Evolutionary conservation across 2,329 filamentous ascomycete genomes (phyloP), one percentile per base, ranked within the genome.

Genomic region (Teratosphaeria destructans): DNA sequence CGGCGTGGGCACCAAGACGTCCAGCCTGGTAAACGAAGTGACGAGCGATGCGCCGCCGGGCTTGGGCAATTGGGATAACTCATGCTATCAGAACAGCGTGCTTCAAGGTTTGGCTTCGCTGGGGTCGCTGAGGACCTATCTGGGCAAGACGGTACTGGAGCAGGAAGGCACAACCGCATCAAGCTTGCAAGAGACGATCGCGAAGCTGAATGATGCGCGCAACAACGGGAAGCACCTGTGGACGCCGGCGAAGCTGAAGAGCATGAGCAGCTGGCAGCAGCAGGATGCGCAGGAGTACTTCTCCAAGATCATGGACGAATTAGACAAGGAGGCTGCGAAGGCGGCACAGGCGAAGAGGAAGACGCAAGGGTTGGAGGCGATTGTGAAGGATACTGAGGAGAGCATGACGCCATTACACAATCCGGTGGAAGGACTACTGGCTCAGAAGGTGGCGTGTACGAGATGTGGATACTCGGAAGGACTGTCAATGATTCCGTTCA

Each of bases 231-330:
- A 81, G 67, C 87, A 86, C 23, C 78, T 96, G 14, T 96, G 90
- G 90, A 91, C 91, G 6, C 89, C 90, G 0, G 77, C 82, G 0
- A 84, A 87, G 58, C 77, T 64, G 54, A 96, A 96, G 74, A 92
- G 86, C 10, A 95, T 97, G 87, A 93, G 87, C 73, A 96, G 89
- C 34, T 95, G 89, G 84, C 89, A 95, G 66, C 94, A 97, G 71
- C 94, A 99, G 74, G 94, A 99, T 75, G 94, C 94, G 5, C 94
- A 97, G 71, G 94, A 99, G 73, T 99, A 97, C 73, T 96, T 89
- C 68, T 93, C 90, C 16, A 95, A 93, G 68, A 81, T 99, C 14
- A 68, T 74, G 64, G 71, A 74, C 54, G 71, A 73, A 58, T 74
- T 96, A 55, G 90, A 96, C 64, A 78, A 71, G 72, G 77, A 66